These are phyloP conservation scores for Phytophthora quininea DNA, from an alignment of 352 stramenopile genomes.

Conservation along the genomic window DNA sequence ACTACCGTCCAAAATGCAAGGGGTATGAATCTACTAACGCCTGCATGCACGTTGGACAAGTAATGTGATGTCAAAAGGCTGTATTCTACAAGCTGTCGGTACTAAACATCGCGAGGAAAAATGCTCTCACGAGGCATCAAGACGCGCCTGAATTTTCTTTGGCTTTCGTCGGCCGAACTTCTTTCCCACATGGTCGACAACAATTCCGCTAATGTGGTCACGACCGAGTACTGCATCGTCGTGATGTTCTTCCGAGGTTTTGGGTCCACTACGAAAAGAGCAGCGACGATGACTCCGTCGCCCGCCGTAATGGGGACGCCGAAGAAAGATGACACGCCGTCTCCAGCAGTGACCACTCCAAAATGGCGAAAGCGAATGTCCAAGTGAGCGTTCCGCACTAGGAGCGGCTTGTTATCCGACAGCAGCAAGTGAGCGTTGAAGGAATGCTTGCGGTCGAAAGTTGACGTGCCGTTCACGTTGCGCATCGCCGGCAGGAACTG, in stretches of 20 bases:
- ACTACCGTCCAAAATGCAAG: too few relatives aligned
- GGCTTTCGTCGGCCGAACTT: not conserved
- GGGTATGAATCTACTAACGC: too few relatives aligned
- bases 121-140: too few relatives aligned
- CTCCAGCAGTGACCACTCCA: constrained; percentile 19
- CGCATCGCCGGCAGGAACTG: constrained; percentile 26
- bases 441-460: constrained; percentile 32
- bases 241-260: constrained; percentile 51
- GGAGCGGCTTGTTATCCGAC: constrained; percentile 36
- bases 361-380: constrained; percentile 62
- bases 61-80: too few relatives aligned
- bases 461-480: constrained; percentile 9
- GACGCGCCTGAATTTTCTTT: too few relatives aligned
- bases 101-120: too few relatives aligned
- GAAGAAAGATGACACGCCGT: constrained; percentile 47
- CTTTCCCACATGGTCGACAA: constrained; percentile 16
- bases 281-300: constrained; percentile 35
- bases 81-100: too few relatives aligned
- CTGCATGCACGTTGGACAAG: too few relatives aligned
- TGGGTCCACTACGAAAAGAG: constrained; percentile 47
- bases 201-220: constrained; percentile 38
- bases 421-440: constrained; percentile 47
- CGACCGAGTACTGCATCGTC: constrained; percentile 52
- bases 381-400: constrained; percentile 48
- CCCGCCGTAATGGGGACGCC: constrained; percentile 37